Conservation (phyloP, 2,329 filamentous ascomycete genomes). For the Ambrosiella beaveri region DNA sequence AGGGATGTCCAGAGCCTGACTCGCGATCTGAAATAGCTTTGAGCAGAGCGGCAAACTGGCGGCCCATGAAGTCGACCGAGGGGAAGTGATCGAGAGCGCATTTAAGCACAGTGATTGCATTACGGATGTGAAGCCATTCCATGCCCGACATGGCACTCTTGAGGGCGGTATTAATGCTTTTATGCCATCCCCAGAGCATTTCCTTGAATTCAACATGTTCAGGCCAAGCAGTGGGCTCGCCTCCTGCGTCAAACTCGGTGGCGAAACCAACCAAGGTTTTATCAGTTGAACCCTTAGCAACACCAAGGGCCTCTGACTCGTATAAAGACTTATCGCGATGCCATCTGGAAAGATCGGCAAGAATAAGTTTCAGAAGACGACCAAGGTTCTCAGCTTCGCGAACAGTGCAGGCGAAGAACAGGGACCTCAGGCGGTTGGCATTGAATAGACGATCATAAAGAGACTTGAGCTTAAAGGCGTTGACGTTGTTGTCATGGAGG, state of each 20-base stretch:
- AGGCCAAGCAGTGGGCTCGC: conserved; percentile 50
- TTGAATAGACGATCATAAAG: conserved; percentile 73
- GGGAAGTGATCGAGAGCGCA: conserved; percentile 69
- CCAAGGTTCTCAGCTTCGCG: conserved; percentile 88
- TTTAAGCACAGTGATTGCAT: conserved; percentile 81
- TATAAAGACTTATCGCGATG: conserved; percentile 58
- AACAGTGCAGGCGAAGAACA: conserved; percentile 80
- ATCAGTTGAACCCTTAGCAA: conserved; percentile 24
- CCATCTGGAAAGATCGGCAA: conserved; percentile 70
- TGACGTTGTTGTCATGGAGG: conserved; percentile 67
- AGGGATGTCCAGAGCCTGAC: conserved; percentile 25
- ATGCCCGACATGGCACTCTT: conserved; percentile 64
- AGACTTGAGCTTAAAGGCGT: conserved; percentile 72
- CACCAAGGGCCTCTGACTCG: conserved; percentile 58
- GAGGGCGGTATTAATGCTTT: conserved; percentile 59
- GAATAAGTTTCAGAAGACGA: conserved; percentile 66
- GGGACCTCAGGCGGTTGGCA: conserved; percentile 58
- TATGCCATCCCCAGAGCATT: conserved; percentile 80
- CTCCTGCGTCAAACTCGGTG: conserved; percentile 43
- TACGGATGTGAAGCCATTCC: conserved; percentile 96
- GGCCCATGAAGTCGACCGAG: conserved; percentile 74
- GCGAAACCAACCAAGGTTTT: conserved; percentile 60
- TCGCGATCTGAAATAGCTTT: conserved; percentile 49
- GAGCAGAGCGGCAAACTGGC: conserved; percentile 44
- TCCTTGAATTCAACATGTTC: conserved; percentile 77